phyloP scores from a whole-genome alignment of 441 rosid species.

The Iberis amara region DNA sequence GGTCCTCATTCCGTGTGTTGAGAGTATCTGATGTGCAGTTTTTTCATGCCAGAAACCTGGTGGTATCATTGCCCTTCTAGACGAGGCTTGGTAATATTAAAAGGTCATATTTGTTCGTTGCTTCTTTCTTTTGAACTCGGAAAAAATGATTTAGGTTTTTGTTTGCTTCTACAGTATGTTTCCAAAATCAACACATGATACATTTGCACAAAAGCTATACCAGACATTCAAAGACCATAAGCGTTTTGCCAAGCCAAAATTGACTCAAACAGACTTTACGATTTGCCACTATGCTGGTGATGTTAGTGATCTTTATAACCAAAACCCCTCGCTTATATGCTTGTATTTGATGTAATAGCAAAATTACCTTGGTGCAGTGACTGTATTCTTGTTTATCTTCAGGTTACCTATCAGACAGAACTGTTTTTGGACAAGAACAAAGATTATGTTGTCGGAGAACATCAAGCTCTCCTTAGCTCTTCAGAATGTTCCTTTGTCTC shows the following conservation, averaged over 20 bases:
- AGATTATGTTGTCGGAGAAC: slow-evolving; percentile 94
- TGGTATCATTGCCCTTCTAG: slow-evolving; percentile 96
- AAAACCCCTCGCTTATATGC: neutral
- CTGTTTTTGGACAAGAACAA: slow-evolving; percentile 92
- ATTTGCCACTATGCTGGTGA: slow-evolving; percentile 95
- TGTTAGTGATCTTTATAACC: slow-evolving; percentile 47
- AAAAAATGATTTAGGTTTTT: slow-evolving; percentile 20
- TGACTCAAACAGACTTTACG: slow-evolving; percentile 85
- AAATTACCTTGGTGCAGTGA: slow-evolving; percentile 20
- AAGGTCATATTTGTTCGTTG: slow-evolving; percentile 20
- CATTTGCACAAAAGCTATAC: slow-evolving; percentile 89
- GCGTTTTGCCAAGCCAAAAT: slow-evolving; percentile 91
- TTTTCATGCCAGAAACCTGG: slow-evolving; percentile 85
- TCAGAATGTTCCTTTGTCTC: slow-evolving; percentile 82
- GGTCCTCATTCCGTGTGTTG: slow-evolving; percentile 12
- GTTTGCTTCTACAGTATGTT: slow-evolving; percentile 67
- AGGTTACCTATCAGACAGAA: slow-evolving; percentile 97
- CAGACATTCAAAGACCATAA: slow-evolving; percentile 88
- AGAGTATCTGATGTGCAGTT: slow-evolving; percentile 30
- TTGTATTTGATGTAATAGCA: slow-evolving; percentile 14
- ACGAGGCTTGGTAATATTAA: slow-evolving; percentile 87
- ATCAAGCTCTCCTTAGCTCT: slow-evolving; percentile 75
- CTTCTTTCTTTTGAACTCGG: slow-evolving; percentile 17
- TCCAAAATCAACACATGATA: slow-evolving; percentile 92
- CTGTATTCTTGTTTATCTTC: slow-evolving; percentile 21